Percentiles rank a stretch among this genome's conserved stretches.
phyloP scores from a whole-genome alignment of 2,329 filamentous ascomycete species.

The Plenodomus biglobosus region DNA sequence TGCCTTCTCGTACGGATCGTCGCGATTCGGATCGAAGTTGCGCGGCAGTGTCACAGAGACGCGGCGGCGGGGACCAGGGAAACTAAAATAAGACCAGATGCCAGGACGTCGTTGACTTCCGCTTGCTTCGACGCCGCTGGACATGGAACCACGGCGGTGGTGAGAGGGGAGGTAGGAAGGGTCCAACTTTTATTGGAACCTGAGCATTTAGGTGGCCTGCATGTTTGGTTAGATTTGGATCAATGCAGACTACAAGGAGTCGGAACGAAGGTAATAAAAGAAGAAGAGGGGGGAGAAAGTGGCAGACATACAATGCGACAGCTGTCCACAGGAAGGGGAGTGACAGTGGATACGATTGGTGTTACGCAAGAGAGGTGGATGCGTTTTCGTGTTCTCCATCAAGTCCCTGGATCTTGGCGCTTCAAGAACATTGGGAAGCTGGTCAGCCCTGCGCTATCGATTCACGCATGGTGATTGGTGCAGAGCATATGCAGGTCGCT shows the following conservation, averaged over 20 bases:
- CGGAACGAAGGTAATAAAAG: too few relatives aligned
- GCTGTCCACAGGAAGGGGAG: constrained; percentile 5
- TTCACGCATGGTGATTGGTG: constrained; percentile 6
- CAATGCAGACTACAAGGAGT: too few relatives aligned
- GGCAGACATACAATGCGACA: constrained; percentile 13
- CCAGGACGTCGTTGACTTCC: constrained; percentile 49
- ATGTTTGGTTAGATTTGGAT: constrained; percentile 12
- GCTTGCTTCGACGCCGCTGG: constrained; percentile 54
- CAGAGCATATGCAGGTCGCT: constrained; percentile 1
- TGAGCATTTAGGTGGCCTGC: constrained; percentile 23
- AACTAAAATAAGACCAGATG: constrained; percentile 58
- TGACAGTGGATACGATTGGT: constrained; percentile 9
- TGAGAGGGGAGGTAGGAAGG: constrained; percentile 13
- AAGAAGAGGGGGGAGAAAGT: constrained; percentile 1
- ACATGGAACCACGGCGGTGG: constrained; percentile 50
- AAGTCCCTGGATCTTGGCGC: constrained; percentile 28
- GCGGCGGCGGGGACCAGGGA: constrained; percentile 53
- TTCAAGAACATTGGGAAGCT: constrained; percentile 3
- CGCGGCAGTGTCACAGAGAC: constrained; percentile 55
- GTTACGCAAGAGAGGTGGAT: constrained; percentile 19
- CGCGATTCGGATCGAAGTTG: constrained; percentile 33
- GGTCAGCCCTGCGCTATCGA: constrained; percentile 5
- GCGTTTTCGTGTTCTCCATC: constrained; percentile 20
- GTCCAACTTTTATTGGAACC: constrained; percentile 20
- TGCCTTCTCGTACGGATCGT: constrained; percentile 52